Conservation (phyloP, 805 yeast genomes). For the Ogataea angusta region DNA sequence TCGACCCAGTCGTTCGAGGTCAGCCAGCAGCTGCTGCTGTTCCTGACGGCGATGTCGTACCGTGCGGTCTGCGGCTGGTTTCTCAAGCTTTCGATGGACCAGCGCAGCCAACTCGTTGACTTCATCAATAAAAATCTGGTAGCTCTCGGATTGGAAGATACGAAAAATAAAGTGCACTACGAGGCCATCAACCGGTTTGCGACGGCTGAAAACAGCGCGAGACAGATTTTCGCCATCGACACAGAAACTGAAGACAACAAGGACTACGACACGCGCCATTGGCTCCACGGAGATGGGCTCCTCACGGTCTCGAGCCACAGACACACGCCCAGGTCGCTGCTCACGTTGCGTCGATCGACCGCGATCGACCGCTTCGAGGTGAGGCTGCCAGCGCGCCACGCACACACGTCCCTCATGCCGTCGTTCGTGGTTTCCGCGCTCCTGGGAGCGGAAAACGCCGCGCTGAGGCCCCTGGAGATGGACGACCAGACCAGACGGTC, state of each 20-base stretch:
- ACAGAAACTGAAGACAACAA: constrained; percentile 21
- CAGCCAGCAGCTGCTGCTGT: constrained; percentile 53
- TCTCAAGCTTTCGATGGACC: constrained; percentile 54
- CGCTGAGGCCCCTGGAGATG: constrained; percentile 16
- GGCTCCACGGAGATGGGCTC: constrained; percentile 62
- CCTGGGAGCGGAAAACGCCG: constrained; percentile 12
- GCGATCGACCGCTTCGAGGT: constrained; percentile 50
- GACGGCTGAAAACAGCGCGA: constrained; percentile 57
- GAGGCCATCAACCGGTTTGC: constrained; percentile 70
- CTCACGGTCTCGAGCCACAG: constrained; percentile 54
- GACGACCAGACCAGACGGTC: constrained; percentile 47
- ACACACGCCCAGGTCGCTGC: constrained; percentile 47
- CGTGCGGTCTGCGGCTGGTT: constrained; percentile 71
- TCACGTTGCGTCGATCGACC: constrained; percentile 63
- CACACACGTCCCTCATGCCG: constrained; percentile 18
- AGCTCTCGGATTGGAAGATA: constrained; percentile 27
- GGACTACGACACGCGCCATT: constrained; percentile 34
- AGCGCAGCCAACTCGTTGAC: constrained; percentile 57
- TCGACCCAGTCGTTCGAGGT: constrained; percentile 46
- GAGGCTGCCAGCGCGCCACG: constrained; percentile 16
- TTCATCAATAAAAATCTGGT: constrained; percentile 59
- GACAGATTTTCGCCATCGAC: constrained; percentile 31
- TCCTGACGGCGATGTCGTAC: constrained; percentile 61
- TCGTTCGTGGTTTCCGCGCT: constrained; percentile 21
- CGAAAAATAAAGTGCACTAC: constrained; percentile 56